Base-by-base conservation (phyloP, 2,329 filamentous ascomycete genomes). In the Colletotrichum siamense region DNA sequence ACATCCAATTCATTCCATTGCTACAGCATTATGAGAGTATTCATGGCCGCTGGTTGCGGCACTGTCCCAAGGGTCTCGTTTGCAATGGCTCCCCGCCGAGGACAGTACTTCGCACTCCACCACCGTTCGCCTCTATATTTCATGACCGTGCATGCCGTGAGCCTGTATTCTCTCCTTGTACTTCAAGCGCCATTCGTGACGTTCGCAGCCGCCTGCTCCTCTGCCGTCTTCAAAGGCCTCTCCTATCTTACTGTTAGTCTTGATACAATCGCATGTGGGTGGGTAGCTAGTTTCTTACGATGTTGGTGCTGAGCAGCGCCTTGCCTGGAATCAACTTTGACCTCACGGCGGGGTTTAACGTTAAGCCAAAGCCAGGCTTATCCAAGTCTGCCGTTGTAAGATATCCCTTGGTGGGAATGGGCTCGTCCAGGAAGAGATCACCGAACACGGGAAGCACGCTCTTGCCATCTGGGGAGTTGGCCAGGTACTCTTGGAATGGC, bases 401-500 rank as follows among this genome's bases (percentile, higher is more conserved):
- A 85, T 92, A 98, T 1, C 96, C 96, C 80, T 95, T 93, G 15
- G 89, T 92, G 2, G 96, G 96, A 76, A 98, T 96, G 7, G 96
- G 96, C 87, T 98, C 96, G 84, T 98, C 96, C 44, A 94, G 82
- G 86, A 98, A 98, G 68, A 98, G 88, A 80, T 98, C 95, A 44
- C 96, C 96, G 84, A 98, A 98, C 8, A 98, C 96, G 3, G 96
- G 96, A 77, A 96, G 87, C 22, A 98, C 96, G 77, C 93, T 96
- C 88, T 95, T 95, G 65, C 96, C 96, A 81, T 98, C 96, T 1
- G 96, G 92, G 3, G 95, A 98, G 87, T 98, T 98, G 80, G 96
- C 96, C 28, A 98, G 91, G 82, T 98, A 98, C 86, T 98, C 96
- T 85, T 98, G 96, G 90, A 98, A 98, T 7, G 96, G 96, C 16